Conservation (phyloP, 2,329 filamentous ascomycete genomes). For the Metarhizium humberi region DNA sequence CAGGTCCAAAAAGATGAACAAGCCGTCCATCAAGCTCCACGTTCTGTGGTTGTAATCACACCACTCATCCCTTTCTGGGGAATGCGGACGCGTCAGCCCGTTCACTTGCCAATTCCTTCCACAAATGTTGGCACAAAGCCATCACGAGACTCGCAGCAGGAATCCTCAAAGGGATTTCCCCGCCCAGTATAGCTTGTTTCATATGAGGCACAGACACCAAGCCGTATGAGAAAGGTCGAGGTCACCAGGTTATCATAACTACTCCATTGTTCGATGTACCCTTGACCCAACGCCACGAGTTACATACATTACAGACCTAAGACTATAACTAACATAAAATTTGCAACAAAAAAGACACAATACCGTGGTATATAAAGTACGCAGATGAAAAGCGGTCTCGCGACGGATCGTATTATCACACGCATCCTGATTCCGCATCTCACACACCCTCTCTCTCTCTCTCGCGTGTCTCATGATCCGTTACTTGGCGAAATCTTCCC, state of each 20-base stretch:
- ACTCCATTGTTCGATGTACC: background rate
- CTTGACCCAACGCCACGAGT: constrained; percentile 4
- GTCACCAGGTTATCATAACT: background rate
- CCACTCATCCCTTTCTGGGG: too few species aligned
- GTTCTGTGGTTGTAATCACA: too few species aligned
- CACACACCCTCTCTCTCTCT: background rate
- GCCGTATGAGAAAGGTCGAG: background rate
- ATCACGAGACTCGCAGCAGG: too few species aligned
- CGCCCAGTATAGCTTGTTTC: too few species aligned
- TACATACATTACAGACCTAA: background rate
- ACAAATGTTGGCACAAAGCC: too few species aligned
- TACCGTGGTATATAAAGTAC: constrained; percentile 1
- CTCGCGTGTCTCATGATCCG: background rate
- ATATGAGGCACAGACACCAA: background rate
- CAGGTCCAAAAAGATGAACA: too few species aligned
- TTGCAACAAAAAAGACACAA: background rate
- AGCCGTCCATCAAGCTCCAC: too few species aligned
- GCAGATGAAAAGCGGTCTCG: background rate
- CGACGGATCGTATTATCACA: background rate
- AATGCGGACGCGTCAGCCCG: too few species aligned
- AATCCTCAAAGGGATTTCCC: too few species aligned
- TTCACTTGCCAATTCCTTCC: too few species aligned
- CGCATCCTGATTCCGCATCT: background rate
- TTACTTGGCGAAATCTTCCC: background rate
- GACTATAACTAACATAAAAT: background rate